phyloP scores from a whole-genome alignment of 2,329 filamentous ascomycete species.

The Hypomyces rosellus region DNA sequence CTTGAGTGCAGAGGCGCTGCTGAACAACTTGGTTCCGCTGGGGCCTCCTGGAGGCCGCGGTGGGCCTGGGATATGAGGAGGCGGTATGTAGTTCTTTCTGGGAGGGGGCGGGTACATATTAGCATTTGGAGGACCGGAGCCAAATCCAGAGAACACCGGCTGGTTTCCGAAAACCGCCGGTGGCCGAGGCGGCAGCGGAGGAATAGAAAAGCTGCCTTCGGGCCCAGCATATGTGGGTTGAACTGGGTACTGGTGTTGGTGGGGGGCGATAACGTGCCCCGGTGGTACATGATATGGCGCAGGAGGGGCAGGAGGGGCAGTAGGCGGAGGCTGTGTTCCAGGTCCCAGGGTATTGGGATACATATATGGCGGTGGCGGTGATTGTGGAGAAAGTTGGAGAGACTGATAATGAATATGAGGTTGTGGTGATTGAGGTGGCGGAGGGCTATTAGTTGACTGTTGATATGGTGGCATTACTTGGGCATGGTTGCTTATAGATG shows the following conservation, averaged over 20 bases:
- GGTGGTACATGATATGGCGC: slow-evolving; percentile 7
- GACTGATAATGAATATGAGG: slow-evolving; percentile 8
- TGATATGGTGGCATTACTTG: too few species aligned
- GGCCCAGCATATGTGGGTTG: slow-evolving; percentile 11
- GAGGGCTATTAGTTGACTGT: too few species aligned
- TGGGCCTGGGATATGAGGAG: slow-evolving; percentile 11
- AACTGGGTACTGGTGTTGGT: slow-evolving; percentile 9
- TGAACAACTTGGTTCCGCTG: slow-evolving; percentile 22
- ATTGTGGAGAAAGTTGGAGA: slow-evolving; percentile 4
- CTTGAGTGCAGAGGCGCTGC: slow-evolving; percentile 27
- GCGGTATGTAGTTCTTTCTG: slow-evolving; percentile 24
- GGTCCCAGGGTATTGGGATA: slow-evolving; percentile 4
- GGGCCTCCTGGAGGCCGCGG: slow-evolving; percentile 15
- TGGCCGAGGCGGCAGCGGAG: slow-evolving; percentile 24
- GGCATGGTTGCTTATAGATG: neutral
- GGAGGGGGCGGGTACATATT: slow-evolving; percentile 26
- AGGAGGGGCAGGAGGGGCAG: slow-evolving; percentile 8
- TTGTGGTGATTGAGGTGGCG: slow-evolving; percentile 6
- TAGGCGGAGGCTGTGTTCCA: slow-evolving; percentile 7
- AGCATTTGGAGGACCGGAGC: slow-evolving; percentile 18
- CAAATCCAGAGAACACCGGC: slow-evolving; percentile 17
- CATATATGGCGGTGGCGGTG: slow-evolving; percentile 9
- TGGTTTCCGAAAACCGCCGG: slow-evolving; percentile 16
- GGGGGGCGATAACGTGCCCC: neutral
- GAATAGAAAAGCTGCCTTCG: slow-evolving; percentile 2